These are phyloP conservation scores for Aspergillus proliferans DNA, from an alignment of 2,329 filamentous ascomycete species.

Conservation along the genomic window DNA sequence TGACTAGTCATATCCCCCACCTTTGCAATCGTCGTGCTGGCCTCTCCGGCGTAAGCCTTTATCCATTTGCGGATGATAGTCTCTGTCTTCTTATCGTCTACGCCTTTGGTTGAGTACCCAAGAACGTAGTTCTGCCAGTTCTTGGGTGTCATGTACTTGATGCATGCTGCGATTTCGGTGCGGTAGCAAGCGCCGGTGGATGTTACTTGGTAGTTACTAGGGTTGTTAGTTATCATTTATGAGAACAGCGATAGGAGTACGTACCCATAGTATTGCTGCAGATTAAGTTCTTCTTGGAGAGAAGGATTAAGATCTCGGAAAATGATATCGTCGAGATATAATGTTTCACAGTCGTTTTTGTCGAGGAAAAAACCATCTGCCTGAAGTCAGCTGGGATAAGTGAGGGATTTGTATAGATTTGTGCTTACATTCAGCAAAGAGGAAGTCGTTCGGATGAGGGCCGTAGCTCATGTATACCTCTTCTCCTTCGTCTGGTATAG, in stretches of 20 bases:
- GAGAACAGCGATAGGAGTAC: conserved; percentile 2
- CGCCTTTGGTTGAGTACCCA: conserved; percentile 27
- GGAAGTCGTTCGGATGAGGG: conserved; percentile 38
- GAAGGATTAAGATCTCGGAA: conserved; percentile 24
- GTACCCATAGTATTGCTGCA: conserved; percentile 37
- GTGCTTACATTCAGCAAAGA: conserved; percentile 39
- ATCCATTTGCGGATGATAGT: conserved; percentile 33
- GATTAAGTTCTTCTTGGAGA: conserved; percentile 27
- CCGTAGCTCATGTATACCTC: conserved; percentile 42
- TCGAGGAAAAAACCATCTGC: conserved; percentile 40
- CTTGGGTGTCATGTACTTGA: conserved; percentile 33
- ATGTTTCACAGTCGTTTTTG: conserved; percentile 32
- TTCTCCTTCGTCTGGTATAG: conserved; percentile 30
- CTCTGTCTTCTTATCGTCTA: conserved; percentile 26
- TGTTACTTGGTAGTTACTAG: conserved; percentile 38
- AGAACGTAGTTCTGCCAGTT: conserved; percentile 36
- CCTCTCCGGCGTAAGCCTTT: conserved; percentile 28
- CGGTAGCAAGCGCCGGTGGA: conserved; percentile 36
- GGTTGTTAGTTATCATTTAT: not conserved
- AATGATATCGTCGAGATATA: conserved; percentile 39
- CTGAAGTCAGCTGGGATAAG: not conserved
- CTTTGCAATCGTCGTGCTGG: conserved; percentile 19
- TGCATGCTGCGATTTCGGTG: conserved; percentile 37
- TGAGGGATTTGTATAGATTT: not conserved
- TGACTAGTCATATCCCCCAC: conserved; percentile 11